Conservation (phyloP, 805 yeast genomes). For the Pichia cephalocereana region DNA sequence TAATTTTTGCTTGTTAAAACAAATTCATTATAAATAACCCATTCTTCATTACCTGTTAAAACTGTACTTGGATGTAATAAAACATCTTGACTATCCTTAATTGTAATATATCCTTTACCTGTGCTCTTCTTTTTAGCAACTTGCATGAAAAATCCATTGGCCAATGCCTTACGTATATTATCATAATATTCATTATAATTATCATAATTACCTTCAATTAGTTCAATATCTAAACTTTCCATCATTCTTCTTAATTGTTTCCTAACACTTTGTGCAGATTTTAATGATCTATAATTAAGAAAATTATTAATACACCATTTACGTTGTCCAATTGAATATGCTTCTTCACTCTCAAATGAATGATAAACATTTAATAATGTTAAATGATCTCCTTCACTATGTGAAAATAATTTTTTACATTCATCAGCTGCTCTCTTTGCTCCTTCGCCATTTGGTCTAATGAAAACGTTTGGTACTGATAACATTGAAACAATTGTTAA, state of each 20-base stretch:
- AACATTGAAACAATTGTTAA: slow-evolving; percentile 82
- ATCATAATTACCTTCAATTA: slow-evolving; percentile 59
- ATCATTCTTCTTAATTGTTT: slow-evolving; percentile 73
- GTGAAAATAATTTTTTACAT: slow-evolving; percentile 78
- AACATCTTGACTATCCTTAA: slow-evolving; percentile 94
- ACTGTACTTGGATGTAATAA: slow-evolving; percentile 90
- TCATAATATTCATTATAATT: slow-evolving; percentile 53
- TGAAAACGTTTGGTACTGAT: slow-evolving; percentile 90
- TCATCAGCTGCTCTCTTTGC: slow-evolving; percentile 89
- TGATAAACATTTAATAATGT: slow-evolving; percentile 83
- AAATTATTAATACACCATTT: slow-evolving; percentile 92
- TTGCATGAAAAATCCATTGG: slow-evolving; percentile 97
- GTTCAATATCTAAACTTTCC: slow-evolving; percentile 69
- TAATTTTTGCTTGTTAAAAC: slow-evolving; percentile 90
- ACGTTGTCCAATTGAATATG: slow-evolving; percentile 51
- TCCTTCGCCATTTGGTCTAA: slow-evolving; percentile 78
- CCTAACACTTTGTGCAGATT: slow-evolving; percentile 81
- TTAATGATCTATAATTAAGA: slow-evolving; percentile 72
- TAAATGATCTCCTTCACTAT: slow-evolving; percentile 91
- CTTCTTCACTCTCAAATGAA: slow-evolving; percentile 71
- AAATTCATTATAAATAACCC: slow-evolving; percentile 93
- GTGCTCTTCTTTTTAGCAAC: slow-evolving; percentile 88
- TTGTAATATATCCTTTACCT: slow-evolving; percentile 76
- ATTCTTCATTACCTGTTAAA: slow-evolving; percentile 78
- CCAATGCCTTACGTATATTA: slow-evolving; percentile 76